Evolutionary conservation across 371 early-diverging fungal species (phyloP), one percentile per base, ranked within the genome.

Genomic region (Smittium culicis): DNA sequence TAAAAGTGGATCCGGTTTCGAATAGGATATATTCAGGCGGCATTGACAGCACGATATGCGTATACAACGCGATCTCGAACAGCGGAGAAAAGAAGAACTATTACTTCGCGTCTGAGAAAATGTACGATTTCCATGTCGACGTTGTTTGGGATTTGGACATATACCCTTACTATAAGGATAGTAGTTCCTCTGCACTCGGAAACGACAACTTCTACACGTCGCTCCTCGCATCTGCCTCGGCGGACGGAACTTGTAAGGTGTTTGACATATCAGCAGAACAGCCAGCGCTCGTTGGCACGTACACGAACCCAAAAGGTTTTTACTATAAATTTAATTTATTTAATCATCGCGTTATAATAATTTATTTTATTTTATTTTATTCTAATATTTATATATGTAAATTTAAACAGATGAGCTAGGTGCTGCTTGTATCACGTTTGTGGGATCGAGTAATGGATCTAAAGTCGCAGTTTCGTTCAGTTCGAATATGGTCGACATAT

Each of bases 141-240:
- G 30, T 62, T 32, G 25, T 62, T 31, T 62, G 62, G 62, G 62
- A 62, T 62, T 62, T 62, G 30, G 62, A 32, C 32, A 35, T 62
- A 29, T 62, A 20, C 24, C 5, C 62, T 5, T 24, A 14, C 14
- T 28, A 62, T 25, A 35, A 34, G 20, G 30, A 3, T 20, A 14
- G 20, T 62, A 25, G 14, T 14, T 34, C 62, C 3, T 11, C 8
- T 34, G 11, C 62, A 2, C 8, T 8, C 5, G 60, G n/a, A 8
- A 5, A 5, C 5, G 62, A 24, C 3, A 29, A 35, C 24, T 27
- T 24, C 32, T 2, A 3, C 20, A 29, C 3, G 3, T 62, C 62
- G 11, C 14, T 62, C 30, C 29, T 62, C 5, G 16, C 30, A 16
- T 62, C 62, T 8, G 14, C 62, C 8, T 62, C 62, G 3, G 62